Base-by-base conservation (phyloP, 306 rosid genomes). In the Vigna radiata region DNA sequence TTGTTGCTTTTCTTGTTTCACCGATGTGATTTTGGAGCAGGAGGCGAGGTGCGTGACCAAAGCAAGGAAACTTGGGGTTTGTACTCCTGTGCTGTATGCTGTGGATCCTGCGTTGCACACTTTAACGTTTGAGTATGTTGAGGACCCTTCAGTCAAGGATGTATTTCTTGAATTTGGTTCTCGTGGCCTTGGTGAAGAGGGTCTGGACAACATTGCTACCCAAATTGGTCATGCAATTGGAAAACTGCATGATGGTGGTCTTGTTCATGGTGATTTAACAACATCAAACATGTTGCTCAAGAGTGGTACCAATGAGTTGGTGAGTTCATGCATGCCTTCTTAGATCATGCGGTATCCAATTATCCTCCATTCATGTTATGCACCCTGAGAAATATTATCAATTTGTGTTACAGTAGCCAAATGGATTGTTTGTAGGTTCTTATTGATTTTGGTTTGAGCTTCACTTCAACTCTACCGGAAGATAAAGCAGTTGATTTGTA, bases 41-140 rank as follows among this genome's bases (percentile, higher is more conserved):
- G 97, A 94, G 82, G 96, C 98, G 2, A 90, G 98, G 87, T 94
- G 98, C 86, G 84, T 79, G 93, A 91, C 97, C 9, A 94, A 94
- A 79, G 98, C 98, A 56, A 91, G 93, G 59, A 76, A 88, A 61
- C 98, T 94, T 7, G 97, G 96, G 52, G 96, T 94, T 73, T 19
- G 16, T 75, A 90, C 97, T n/a, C 97, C 97, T 0, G 89, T 79
- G 61, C 77, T 94, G 58, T 94, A 85, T 53, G 84, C 85, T 13
- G 90, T 90, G 70, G 96, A 94, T 85, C 83, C 88, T 47, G 73
- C 86, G 53, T 75, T 56, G 77, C 94, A 94, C 79, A 85, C 93
- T 54, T 77, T 94, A 43, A 90, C 96, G 7, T 89, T 86, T 83
- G 96, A 94, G 78, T 90, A 70, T 78, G 81, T 94, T 23, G 94